A percentile compares a stretch with the other conserved stretches of the same genome.
Evolutionary conservation across 1,284 basidiomycete species (phyloP).

Genomic region (Rhizoctonia solani): DNA sequence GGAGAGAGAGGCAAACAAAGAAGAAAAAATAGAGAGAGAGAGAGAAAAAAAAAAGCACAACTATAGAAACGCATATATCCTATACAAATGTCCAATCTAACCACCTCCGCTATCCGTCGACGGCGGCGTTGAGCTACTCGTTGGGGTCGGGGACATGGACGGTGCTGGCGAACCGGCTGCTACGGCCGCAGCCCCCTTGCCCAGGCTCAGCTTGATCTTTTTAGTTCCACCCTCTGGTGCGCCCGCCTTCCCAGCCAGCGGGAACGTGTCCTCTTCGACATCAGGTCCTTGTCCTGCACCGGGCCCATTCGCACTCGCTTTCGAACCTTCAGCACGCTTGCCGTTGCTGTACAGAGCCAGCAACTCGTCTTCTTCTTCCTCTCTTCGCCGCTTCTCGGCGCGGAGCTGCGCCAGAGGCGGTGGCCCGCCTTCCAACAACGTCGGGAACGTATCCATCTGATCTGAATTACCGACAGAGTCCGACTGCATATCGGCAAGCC

Average conservation of each 20-base stretch:
- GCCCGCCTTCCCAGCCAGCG: slow-evolving; percentile 37
- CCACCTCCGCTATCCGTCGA: slow-evolving; percentile 12
- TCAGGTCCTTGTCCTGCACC: slow-evolving; percentile 51
- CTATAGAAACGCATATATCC: background rate
- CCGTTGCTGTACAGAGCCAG: slow-evolving; percentile 58
- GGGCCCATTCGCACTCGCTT: slow-evolving; percentile 40
- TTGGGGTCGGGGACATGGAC: background rate
- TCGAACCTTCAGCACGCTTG: slow-evolving; percentile 50
- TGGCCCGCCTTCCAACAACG: slow-evolving; percentile 48
- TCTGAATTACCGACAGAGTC: slow-evolving; percentile 37
- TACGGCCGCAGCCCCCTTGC: slow-evolving; percentile 32
- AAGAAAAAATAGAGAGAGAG: no score
- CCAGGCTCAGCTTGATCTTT: slow-evolving; percentile 68
- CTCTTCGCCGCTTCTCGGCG: slow-evolving; percentile 72
- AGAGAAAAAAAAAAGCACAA: background rate
- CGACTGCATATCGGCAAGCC: slow-evolving; percentile 37
- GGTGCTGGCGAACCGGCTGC: slow-evolving; percentile 9
- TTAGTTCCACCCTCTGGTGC: slow-evolving; percentile 63
- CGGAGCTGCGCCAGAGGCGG: slow-evolving; percentile 50
- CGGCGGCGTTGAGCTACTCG: background rate
- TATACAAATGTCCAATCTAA: slow-evolving; percentile 7
- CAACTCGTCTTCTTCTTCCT: slow-evolving; percentile 71
- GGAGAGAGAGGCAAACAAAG: no score
- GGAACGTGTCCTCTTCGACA: slow-evolving; percentile 39
- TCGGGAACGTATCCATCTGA: slow-evolving; percentile 44